Evolutionary conservation across 73 alveolate genomes (phyloP).

Genomic region (Stentor coeruleus): DNA sequence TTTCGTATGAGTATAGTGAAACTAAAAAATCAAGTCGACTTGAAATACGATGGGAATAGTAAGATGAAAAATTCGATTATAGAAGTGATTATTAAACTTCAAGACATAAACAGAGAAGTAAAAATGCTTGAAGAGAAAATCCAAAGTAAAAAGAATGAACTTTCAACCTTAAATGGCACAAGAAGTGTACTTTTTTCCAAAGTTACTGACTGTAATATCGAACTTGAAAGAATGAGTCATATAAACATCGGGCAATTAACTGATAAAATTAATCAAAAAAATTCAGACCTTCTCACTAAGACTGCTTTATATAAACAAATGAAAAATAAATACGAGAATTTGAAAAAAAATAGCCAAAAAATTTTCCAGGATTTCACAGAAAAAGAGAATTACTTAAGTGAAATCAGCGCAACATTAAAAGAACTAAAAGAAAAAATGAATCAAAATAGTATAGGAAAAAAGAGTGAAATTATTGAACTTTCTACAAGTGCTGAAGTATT

Average conservation of each 20-base stretch:
- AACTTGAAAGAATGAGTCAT: background rate
- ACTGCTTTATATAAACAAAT: background rate
- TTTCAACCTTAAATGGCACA: background rate
- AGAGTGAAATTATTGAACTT: background rate
- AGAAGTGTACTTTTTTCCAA: background rate
- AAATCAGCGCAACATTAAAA: background rate
- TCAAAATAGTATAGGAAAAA: background rate
- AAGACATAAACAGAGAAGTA: background rate
- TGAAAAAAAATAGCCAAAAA: background rate
- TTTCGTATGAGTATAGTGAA: background rate
- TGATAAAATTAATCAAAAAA: background rate
- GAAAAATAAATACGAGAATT: background rate
- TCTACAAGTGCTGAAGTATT: slow-evolving; percentile 8
- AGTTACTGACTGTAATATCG: background rate
- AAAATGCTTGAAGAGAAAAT: background rate
- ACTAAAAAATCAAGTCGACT: background rate
- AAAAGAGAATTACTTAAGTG: background rate
- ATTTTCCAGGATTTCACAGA: background rate
- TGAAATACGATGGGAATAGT: background rate
- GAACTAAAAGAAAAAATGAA: background rate
- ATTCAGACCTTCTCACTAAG: background rate
- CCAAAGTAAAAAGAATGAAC: background rate
- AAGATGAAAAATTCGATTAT: too few species aligned
- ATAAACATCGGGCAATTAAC: background rate
- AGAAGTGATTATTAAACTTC: background rate